Conservation (phyloP, 202 grass and related monocot species). For the Elaeis oleifera region DNA sequence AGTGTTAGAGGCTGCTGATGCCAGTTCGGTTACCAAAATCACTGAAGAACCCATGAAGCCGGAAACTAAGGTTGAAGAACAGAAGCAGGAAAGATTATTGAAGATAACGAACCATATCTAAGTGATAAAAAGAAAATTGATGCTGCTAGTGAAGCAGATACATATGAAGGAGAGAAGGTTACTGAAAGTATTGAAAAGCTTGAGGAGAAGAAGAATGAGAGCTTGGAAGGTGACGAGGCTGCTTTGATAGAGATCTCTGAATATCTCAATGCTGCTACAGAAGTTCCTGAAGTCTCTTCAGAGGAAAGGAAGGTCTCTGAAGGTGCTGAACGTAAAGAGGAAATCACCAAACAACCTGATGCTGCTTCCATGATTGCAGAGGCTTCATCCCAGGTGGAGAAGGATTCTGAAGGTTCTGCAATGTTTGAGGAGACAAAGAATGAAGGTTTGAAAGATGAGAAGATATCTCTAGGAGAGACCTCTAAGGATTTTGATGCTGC, state of each 20-base stretch:
- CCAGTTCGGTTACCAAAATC: background rate
- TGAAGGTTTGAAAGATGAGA: slow-evolving; percentile 1
- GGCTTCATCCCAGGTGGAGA: background rate
- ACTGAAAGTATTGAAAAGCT: background rate
- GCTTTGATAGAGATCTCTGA: background rate
- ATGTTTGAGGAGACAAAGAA: background rate
- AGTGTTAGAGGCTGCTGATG: background rate
- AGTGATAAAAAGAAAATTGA: background rate
- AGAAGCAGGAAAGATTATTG: background rate
- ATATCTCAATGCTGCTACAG: background rate
- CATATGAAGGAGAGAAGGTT: background rate
- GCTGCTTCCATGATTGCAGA: background rate
- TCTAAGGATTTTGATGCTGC: background rate
- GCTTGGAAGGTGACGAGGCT: background rate
- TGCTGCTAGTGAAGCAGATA: background rate
- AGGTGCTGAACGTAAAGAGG: background rate
- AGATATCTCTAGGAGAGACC: background rate
- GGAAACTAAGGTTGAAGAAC: background rate
- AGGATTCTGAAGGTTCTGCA: background rate
- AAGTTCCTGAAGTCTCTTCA: background rate
- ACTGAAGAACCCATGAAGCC: background rate
- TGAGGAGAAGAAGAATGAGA: slow-evolving; percentile 1
- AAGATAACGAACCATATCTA: background rate
- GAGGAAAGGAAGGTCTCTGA: background rate
- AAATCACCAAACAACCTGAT: background rate